Evolutionary conservation across 1,284 basidiomycete species (phyloP).

Genomic region (Laetiporus sulphureus): DNA sequence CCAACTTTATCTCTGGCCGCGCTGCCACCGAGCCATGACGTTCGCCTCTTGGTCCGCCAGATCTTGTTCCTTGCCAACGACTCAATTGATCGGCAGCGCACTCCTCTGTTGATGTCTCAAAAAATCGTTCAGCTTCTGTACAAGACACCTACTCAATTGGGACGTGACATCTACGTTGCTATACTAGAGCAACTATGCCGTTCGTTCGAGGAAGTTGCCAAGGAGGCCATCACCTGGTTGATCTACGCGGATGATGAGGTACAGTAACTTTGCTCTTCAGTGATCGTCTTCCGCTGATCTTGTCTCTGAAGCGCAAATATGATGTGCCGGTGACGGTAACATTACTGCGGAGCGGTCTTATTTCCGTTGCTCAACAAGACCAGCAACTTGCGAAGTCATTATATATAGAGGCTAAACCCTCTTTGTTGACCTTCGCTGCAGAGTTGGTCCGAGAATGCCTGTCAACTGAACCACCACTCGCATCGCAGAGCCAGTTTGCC

Average conservation of each 20-base stretch:
- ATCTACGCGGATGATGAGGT: conserved; percentile 96
- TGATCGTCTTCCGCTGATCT: background rate
- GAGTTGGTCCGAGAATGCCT: conserved; percentile 85
- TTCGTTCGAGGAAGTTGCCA: conserved; percentile 86
- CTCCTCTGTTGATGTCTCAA: conserved; percentile 89
- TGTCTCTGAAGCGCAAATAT: conserved; percentile 73
- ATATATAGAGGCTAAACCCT: conserved; percentile 73
- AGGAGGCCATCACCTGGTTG: conserved; percentile 96
- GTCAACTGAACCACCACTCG: conserved; percentile 70
- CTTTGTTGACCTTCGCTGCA: conserved; percentile 78
- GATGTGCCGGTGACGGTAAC: conserved; percentile 93
- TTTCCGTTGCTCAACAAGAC: conserved; percentile 80
- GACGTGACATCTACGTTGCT: conserved; percentile 86
- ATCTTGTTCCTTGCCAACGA: conserved; percentile 77
- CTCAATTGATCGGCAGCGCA: conserved; percentile 76
- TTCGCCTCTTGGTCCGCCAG: conserved; percentile 78
- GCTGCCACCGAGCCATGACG: conserved; percentile 79
- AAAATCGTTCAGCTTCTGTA: conserved; percentile 88
- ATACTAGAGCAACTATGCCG: conserved; percentile 88
- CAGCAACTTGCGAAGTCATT: conserved; percentile 88
- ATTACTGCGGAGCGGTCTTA: conserved; percentile 78
- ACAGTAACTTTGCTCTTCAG: conserved; percentile 18
- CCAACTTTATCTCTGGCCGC: conserved; percentile 60
- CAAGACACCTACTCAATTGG: conserved; percentile 78
- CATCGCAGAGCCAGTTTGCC: conserved; percentile 75